Base-by-base conservation (phyloP, 371 early-diverging fungal species). In the Rhizopus sp. region DNA sequence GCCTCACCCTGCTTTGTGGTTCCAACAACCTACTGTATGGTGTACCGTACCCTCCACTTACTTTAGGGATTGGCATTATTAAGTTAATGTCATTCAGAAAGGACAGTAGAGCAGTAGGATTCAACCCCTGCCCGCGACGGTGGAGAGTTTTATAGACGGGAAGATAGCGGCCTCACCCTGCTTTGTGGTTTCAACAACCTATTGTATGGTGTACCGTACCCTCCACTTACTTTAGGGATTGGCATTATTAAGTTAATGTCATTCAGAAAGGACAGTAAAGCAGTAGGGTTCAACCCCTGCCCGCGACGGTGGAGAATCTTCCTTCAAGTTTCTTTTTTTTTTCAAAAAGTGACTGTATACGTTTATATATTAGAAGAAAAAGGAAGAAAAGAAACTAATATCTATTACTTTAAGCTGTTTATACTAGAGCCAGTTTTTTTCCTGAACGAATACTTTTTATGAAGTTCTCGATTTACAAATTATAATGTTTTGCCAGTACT, bases 221-320 rank as follows among this genome's bases (percentile, higher is more conserved):
- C 44, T 44, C 44, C 44, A 44, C 44, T 44, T 15, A 44, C 44
- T 44, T 15, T 44, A 44, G 44, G 44, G 44, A 44, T 44, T 44
- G 44, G 13, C 44, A 44, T 44, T n/a, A 44, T 44, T 44, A 44
- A 44, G 44, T 44, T 44, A n/a, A 44, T 44, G 44, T 44, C 44
- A 44, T 44, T 44, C 44, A 44, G 44, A 44, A 44, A 44, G 44
- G 44, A 44, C 44, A 44, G 44, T 44, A 44, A 44, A 44, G 44
- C 44, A 44, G 44, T 44, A 44, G 44, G 44, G 44, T n/a, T 44
- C 44, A 44, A 44, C 44, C 44, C 44, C 44, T 44, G 44, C 44
- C 44, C 44, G 44, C 44, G 44, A 44, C 44, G 44, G 44, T 35
- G 60, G 54, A 54, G 54, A 54, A 60, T n/a, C 54, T 34, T 49